These are phyloP conservation scores for Chytridium lagenaria DNA, from an alignment of 371 early-diverging fungal genomes.

Conservation along the genomic window DNA sequence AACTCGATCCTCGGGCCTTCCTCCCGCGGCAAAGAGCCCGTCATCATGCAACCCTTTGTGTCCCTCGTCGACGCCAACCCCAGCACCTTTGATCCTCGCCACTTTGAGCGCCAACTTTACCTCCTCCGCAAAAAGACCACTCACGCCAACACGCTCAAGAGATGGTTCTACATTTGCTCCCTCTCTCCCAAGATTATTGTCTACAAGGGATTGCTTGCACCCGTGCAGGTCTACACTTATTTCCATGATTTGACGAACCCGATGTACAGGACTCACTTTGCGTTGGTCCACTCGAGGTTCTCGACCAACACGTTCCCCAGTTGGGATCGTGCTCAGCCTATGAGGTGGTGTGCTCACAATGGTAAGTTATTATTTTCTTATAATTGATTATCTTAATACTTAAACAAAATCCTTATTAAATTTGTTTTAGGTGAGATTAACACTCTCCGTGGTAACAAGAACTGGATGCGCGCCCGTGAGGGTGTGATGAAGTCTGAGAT, in stretches of 20 bases:
- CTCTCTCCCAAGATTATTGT: constrained; percentile 89
- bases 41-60: constrained; percentile 92
- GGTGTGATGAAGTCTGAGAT: constrained; percentile 85
- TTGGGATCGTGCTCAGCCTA: constrained; percentile 98
- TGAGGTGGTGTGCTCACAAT: constrained; percentile 97
- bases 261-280: constrained; percentile 85
- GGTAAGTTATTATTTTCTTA: constrained; percentile 62
- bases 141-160: constrained; percentile 69
- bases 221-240: constrained; percentile 92
- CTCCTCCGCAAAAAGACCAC: constrained; percentile 88
- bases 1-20: constrained; percentile 87
- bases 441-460: constrained; percentile 96
- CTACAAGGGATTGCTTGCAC: constrained; percentile 95
- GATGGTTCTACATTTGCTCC: constrained; percentile 96
- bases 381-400: no score
- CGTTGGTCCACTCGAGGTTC: constrained; percentile 96
- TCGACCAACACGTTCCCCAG: constrained; percentile 98
- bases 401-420: no score
- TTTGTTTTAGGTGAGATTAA: constrained; percentile 98
- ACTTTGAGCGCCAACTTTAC: constrained; percentile 87
- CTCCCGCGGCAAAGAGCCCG: constrained; percentile 89
- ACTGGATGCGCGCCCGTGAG: constrained; percentile 98
- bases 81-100: constrained; percentile 21
- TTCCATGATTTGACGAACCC: constrained; percentile 86
- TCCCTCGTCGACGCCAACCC: constrained; percentile 43